A percentile compares a stretch with the other conserved stretches of the same genome.
phyloP scores from a whole-genome alignment of 257 asterid species.

The Jacaranda mimosifolia region DNA sequence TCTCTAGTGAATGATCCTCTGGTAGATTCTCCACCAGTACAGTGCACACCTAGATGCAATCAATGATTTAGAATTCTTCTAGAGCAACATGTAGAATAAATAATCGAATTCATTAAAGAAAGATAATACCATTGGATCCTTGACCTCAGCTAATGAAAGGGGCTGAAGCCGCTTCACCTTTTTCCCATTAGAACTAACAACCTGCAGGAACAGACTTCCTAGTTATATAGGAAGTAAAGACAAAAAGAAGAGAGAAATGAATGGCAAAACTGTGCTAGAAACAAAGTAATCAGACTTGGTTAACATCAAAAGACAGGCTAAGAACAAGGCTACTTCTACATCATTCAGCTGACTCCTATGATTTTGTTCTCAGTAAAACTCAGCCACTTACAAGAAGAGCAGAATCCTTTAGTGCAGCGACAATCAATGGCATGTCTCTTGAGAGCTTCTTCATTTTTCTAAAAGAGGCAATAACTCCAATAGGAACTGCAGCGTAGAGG shows the following conservation, averaged over 20 bases:
- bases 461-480: conserved; percentile 86
- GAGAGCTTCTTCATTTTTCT: conserved; percentile 89
- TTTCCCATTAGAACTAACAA: conserved; percentile 79
- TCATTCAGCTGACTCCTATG: conserved; percentile 11
- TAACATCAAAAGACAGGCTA: background rate
- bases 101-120: conserved; percentile 19
- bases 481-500: conserved; percentile 74
- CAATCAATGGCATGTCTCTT: conserved; percentile 67
- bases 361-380: conserved; percentile 12
- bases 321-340: conserved; percentile 1
- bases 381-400: conserved; percentile 72
- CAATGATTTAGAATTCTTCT: conserved; percentile 14
- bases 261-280: conserved; percentile 12
- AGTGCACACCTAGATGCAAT: conserved; percentile 74
- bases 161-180: conserved; percentile 88
- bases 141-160: conserved; percentile 65
- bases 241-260: conserved; percentile 8
- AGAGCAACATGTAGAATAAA: conserved; percentile 12
- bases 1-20: conserved; percentile 89
- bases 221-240: conserved; percentile 16
- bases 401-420: conserved; percentile 82
- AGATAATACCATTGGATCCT: conserved; percentile 79
- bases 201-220: conserved; percentile 55
- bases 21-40: conserved; percentile 97
- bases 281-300: conserved; percentile 15